Conservation (phyloP, 305 asterid species). For the Lippia alba region DNA sequence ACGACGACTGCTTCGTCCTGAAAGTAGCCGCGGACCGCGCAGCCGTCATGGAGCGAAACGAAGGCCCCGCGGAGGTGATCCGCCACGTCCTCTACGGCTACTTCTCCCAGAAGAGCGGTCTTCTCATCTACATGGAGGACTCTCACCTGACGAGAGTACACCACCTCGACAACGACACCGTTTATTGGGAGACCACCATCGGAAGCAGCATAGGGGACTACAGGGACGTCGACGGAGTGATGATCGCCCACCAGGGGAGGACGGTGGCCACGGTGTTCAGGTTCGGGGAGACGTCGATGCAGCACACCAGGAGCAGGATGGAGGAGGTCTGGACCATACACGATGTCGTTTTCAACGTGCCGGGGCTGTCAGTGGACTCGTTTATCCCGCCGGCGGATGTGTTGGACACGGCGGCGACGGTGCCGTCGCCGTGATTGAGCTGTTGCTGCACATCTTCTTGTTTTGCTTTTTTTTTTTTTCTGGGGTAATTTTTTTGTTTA, state of each 20-base stretch:
- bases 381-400: conserved; percentile 79
- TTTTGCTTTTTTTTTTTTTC: too few species aligned
- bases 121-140: conserved; percentile 81
- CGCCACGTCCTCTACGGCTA: conserved; percentile 82
- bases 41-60: conserved; percentile 75
- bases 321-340: conserved; percentile 71
- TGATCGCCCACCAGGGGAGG: conserved; percentile 73
- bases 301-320: conserved; percentile 72
- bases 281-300: conserved; percentile 68
- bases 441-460: too few species aligned
- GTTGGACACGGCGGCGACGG: conserved; percentile 32
- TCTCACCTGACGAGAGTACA: conserved; percentile 81
- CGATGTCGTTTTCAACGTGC: conserved; percentile 80
- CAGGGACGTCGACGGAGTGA: conserved; percentile 67
- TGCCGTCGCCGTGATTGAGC: conserved; percentile 40
- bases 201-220: conserved; percentile 78
- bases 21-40: conserved; percentile 82
- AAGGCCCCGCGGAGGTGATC: conserved; percentile 83
- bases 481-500: neutral
- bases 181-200: conserved; percentile 85
- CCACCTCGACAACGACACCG: conserved; percentile 48
- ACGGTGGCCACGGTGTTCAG: conserved; percentile 82
- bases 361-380: conserved; percentile 65
- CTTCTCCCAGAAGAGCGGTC: conserved; percentile 88
- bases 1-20: conserved; percentile 84